Base-by-base conservation (phyloP, 352 stramenopile genomes). In the Plasmopara muralis region DNA sequence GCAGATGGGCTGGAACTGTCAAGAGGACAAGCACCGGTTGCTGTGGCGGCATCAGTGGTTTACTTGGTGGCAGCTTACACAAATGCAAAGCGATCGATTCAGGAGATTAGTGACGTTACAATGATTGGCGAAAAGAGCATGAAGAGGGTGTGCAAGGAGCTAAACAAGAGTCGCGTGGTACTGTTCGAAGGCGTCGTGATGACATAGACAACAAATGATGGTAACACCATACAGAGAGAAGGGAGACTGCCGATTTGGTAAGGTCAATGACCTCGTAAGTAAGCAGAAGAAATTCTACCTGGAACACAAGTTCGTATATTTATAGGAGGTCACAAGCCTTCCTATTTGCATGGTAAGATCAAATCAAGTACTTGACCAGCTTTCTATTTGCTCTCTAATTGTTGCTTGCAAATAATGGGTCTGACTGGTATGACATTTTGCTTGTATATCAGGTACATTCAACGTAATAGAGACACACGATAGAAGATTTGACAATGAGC, bases 61-160 rank as follows among this genome's bases (percentile, higher is more conserved):
- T 91, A 91, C 51, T 46, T 91, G 29, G 81, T 89, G 9, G 77
- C 81, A n/a, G 81, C 81, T 0, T 91, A 89, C 62, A 91, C 81
- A 10, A 74, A 91, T 47, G 66, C 69, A 40, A 91, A 91, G 66
- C 73, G 77, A 13, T 89, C 81, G 10, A 66, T 91, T 15, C 73
- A 91, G 57, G 81, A 91, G 45, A 88, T 91, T 58, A 89, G 77
- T 50, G 67, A 87, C 39, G 78, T 88, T 33, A 85, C 81, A 39
- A 87, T 85, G 68, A 87, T 91, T 45, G 74, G 65, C 53, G 77
- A 83, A 46, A 91, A 89, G 64, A 87, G 81, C 60, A 78, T 91
- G 66, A 91, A 91, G 60, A 63, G 75, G 43, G 81, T 91, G 44
- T 89, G 77, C 76, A 91, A 91, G 72, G 77, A 89, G 56, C 64